phyloP scores from a whole-genome alignment of 148 eudicot genomes.

The Spergularia bocconei region DNA sequence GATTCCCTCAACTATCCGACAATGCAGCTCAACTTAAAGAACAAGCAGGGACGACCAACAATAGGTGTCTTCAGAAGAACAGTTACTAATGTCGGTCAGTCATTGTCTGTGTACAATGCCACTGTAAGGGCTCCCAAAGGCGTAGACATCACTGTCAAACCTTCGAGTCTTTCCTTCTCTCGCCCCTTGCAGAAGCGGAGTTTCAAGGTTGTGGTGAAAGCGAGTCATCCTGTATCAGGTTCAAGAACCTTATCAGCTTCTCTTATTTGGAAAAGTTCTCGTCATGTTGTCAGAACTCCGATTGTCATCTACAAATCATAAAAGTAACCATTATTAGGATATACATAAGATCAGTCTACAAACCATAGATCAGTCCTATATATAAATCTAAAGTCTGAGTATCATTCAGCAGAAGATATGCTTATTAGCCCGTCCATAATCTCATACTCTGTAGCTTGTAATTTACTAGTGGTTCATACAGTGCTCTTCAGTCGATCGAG shows the following conservation, averaged over 20 bases:
- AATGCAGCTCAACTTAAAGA: slow-evolving; percentile 60
- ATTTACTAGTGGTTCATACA: not conserved
- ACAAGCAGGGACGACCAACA: slow-evolving; percentile 29
- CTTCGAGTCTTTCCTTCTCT: slow-evolving; percentile 50
- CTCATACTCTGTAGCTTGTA: slow-evolving; percentile 1
- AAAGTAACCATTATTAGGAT: slow-evolving; percentile 12
- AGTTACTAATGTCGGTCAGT: slow-evolving; percentile 74
- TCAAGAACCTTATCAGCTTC: slow-evolving; percentile 44
- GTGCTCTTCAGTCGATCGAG: not conserved
- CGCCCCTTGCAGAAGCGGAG: slow-evolving; percentile 31
- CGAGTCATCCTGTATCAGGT: slow-evolving; percentile 25
- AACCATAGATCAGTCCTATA: not conserved
- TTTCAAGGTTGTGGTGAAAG: slow-evolving; percentile 73
- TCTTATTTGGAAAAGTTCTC: slow-evolving; percentile 60
- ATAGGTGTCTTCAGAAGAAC: slow-evolving; percentile 51
- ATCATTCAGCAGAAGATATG: not conserved
- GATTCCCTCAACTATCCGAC: slow-evolving; percentile 89
- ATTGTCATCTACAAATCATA: slow-evolving; percentile 46
- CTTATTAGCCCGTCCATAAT: slow-evolving; percentile 15
- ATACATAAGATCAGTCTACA: not conserved
- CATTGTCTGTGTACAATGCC: slow-evolving; percentile 50
- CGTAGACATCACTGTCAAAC: slow-evolving; percentile 53
- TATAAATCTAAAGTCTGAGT: not conserved
- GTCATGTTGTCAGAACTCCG: slow-evolving; percentile 65
- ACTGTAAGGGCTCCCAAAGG: slow-evolving; percentile 60